A percentile compares a stretch with the other conserved stretches of the same genome.
Conservation (phyloP, 495 filamentous ascomycete species). For the Aspergillus coremiiformis region DNA sequence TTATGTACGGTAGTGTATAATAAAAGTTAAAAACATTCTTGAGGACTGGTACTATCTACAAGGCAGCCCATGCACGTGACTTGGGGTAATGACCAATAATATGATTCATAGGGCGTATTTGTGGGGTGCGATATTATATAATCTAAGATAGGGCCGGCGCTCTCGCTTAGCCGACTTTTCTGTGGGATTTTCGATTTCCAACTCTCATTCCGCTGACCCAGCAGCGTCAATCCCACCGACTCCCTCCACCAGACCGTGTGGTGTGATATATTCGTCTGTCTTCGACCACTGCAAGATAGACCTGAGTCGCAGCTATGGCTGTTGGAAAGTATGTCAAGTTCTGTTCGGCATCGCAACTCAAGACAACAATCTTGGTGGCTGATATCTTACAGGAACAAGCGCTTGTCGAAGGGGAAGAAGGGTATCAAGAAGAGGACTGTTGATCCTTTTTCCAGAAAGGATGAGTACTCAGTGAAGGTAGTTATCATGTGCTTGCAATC, state of each 20-base stretch:
- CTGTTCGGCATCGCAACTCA: not conserved
- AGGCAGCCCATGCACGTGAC: not conserved
- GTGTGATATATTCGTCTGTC: conserved; percentile 40
- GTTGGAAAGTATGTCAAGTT: conserved; percentile 74
- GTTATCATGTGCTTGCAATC: conserved; percentile 13
- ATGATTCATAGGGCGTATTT: not conserved
- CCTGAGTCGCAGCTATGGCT: conserved; percentile 69
- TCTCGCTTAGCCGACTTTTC: conserved; percentile 46
- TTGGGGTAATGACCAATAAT: not conserved
- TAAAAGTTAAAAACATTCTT: too few species aligned
- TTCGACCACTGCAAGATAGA: conserved; percentile 36
- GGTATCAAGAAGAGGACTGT: conserved; percentile 98
- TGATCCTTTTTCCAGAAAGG: conserved; percentile 96
- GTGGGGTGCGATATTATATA: conserved; percentile 29
- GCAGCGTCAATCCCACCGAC: conserved; percentile 30
- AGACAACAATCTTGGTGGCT: conserved; percentile 10
- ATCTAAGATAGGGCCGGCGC: conserved; percentile 27
- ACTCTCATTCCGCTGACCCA: conserved; percentile 31
- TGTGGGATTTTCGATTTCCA: conserved; percentile 41
- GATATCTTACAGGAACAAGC: conserved; percentile 78
- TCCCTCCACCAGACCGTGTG: conserved; percentile 33
- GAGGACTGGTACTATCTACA: too few species aligned
- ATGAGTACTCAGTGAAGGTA: conserved; percentile 98
- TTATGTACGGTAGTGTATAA: too few species aligned
- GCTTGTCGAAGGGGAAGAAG: conserved; percentile 99